Conservation (phyloP, 2,329 filamentous ascomycete species). For the Diaporthe sp. region DNA sequence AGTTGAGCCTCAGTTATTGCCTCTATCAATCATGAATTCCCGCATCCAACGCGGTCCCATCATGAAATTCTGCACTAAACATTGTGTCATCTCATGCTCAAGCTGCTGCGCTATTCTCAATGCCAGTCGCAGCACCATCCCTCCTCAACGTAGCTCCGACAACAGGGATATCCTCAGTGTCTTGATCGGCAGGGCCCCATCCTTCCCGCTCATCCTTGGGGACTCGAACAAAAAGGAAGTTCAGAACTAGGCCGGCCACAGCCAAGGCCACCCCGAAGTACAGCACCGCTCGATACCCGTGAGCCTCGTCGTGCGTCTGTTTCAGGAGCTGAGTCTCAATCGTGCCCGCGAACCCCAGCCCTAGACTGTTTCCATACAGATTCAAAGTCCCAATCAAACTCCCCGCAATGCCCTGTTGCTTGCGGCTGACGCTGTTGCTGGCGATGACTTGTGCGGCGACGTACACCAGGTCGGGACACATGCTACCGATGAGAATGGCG, state of each 20-base stretch:
- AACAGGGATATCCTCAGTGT: conserved; percentile 4
- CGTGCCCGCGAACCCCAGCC: conserved; percentile 52
- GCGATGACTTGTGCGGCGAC: conserved; percentile 67
- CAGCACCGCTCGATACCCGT: conserved; percentile 56
- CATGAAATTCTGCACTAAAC: neutral
- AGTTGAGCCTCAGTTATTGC: too few species aligned
- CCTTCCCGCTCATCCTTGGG: conserved; percentile 56
- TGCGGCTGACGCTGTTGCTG: conserved; percentile 62
- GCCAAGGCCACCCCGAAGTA: conserved; percentile 57
- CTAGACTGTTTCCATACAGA: conserved; percentile 51
- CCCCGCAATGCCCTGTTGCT: conserved; percentile 65
- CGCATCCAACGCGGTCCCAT: neutral
- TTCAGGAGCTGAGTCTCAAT: conserved; percentile 49
- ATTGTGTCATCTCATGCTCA: neutral
- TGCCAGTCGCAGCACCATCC: conserved; percentile 17
- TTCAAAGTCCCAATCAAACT: conserved; percentile 60
- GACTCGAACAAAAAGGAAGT: conserved; percentile 56
- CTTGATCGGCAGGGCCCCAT: conserved; percentile 45
- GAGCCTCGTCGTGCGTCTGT: conserved; percentile 44
- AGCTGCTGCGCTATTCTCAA: conserved; percentile 13
- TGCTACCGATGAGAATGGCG: conserved; percentile 49
- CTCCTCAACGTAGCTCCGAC: conserved; percentile 6
- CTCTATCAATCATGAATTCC: neutral
- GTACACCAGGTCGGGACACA: conserved; percentile 65
- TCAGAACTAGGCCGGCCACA: conserved; percentile 51